Conservation (phyloP, 2,329 filamentous ascomycete genomes). For the Trichoderma lentiforme region DNA sequence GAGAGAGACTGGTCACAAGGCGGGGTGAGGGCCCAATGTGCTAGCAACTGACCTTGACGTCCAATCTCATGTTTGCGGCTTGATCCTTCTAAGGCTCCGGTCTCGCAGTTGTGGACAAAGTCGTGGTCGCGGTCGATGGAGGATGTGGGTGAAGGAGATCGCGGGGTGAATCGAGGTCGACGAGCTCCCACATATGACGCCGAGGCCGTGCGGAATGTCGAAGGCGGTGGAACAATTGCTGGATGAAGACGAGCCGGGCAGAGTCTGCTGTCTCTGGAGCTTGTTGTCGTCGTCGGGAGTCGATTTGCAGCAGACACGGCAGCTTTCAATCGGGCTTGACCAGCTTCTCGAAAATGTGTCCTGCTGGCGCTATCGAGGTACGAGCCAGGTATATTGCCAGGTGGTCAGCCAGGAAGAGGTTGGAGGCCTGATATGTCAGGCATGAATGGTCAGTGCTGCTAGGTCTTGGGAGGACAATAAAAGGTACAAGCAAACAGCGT, state of each 20-base stretch:
- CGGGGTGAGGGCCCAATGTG: not conserved
- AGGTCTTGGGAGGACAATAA: not conserved
- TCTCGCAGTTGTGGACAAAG: not conserved
- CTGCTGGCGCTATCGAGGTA: constrained; percentile 12
- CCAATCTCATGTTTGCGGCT: constrained; percentile 38
- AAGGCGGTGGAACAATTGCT: not conserved
- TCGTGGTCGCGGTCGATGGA: not conserved
- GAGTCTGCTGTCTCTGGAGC: constrained; percentile 15
- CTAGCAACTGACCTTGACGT: constrained; percentile 38
- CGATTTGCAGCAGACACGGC: constrained; percentile 17
- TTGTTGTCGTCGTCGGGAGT: constrained; percentile 13
- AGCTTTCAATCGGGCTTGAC: constrained; percentile 17
- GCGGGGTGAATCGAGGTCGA: constrained; percentile 16
- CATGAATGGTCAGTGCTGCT: not conserved
- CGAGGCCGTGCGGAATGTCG: not conserved
- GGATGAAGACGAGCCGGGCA: constrained; percentile 5
- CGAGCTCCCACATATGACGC: constrained; percentile 11
- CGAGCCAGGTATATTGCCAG: constrained; percentile 14
- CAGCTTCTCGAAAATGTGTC: constrained; percentile 22
- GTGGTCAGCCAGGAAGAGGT: constrained; percentile 8
- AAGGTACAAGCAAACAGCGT: not conserved
- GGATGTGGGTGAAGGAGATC: constrained; percentile 7
- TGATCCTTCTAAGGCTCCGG: constrained; percentile 5
- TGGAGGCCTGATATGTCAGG: constrained; percentile 18
- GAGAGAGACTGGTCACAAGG: not conserved